These are phyloP conservation scores for Ricinus communis DNA, from an alignment of 345 rosid species.

Conservation along the genomic window DNA sequence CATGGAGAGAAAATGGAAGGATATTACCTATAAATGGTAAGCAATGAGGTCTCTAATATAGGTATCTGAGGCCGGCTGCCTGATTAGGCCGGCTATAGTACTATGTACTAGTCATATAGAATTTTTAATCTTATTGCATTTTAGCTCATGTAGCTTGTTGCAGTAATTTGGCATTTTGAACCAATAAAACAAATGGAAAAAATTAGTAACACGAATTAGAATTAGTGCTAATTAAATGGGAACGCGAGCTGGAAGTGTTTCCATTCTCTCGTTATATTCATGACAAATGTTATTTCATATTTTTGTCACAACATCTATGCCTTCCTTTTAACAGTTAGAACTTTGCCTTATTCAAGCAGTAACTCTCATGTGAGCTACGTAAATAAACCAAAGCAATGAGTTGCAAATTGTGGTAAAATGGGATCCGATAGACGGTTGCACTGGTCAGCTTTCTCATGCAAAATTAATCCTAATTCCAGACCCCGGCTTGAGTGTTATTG, in stretches of 20 bases:
- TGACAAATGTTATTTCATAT: too few species aligned
- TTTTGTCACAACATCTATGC: too few species aligned
- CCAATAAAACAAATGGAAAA: not conserved
- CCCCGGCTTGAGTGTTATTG: not conserved
- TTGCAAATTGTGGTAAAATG: not conserved
- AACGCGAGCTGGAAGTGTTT: not conserved
- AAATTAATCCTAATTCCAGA: not conserved
- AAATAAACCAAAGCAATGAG: too few species aligned
- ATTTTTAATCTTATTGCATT: not conserved
- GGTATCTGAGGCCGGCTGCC: constrained; percentile 26
- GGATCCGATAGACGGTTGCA: not conserved
- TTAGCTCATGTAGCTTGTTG: not conserved
- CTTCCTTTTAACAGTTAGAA: too few species aligned
- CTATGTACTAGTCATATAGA: not conserved
- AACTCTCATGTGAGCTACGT: not conserved
- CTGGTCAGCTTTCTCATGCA: constrained; percentile 15
- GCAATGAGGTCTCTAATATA: not conserved
- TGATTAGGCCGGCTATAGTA: constrained; percentile 34
- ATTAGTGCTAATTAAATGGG: not conserved
- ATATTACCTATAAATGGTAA: not conserved
- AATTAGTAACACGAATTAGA: not conserved
- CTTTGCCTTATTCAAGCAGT: not conserved
- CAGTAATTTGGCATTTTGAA: not conserved
- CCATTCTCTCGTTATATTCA: too few species aligned
- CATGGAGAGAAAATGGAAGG: not conserved